phyloP scores from a whole-genome alignment of 2,329 filamentous ascomycete species.

The Colletotrichum kahawae region DNA sequence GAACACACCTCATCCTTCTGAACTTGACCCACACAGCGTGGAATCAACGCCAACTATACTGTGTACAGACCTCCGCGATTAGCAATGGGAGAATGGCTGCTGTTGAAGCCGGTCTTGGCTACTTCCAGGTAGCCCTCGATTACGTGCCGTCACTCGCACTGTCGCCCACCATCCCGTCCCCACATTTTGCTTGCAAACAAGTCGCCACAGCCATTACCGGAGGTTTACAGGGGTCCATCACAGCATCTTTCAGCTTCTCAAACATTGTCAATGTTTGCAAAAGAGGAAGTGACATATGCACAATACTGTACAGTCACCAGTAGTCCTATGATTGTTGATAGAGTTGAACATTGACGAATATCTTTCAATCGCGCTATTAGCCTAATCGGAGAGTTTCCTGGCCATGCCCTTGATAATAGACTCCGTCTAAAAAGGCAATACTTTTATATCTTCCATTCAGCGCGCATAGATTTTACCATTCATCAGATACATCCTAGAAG shows the following conservation, averaged over 20 bases:
- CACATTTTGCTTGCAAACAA: not conserved
- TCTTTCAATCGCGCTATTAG: too few species aligned
- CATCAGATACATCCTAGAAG: too few species aligned
- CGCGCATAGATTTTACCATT: too few species aligned
- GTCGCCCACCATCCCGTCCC: not conserved
- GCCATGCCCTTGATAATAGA: too few species aligned
- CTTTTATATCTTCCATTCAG: too few species aligned
- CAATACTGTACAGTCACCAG: not conserved
- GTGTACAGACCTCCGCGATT: not conserved
- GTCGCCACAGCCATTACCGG: not conserved
- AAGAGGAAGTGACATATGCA: not conserved
- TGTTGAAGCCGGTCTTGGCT: not conserved
- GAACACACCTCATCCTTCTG: not conserved
- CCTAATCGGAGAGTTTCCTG: too few species aligned
- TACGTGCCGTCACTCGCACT: not conserved
- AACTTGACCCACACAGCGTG: not conserved
- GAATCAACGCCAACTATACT: not conserved
- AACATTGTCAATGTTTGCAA: not conserved
- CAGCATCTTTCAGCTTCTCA: not conserved
- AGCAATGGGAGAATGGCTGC: not conserved
- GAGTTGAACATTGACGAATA: too few species aligned
- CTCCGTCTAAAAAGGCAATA: too few species aligned
- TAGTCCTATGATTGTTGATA: too few species aligned
- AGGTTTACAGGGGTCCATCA: not conserved
- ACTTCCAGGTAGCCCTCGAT: not conserved